Evolutionary conservation across 2,329 filamentous ascomycete genomes (phyloP), one percentile per base, ranked within the genome.

Genomic region (Fusarium fujikuroi): DNA sequence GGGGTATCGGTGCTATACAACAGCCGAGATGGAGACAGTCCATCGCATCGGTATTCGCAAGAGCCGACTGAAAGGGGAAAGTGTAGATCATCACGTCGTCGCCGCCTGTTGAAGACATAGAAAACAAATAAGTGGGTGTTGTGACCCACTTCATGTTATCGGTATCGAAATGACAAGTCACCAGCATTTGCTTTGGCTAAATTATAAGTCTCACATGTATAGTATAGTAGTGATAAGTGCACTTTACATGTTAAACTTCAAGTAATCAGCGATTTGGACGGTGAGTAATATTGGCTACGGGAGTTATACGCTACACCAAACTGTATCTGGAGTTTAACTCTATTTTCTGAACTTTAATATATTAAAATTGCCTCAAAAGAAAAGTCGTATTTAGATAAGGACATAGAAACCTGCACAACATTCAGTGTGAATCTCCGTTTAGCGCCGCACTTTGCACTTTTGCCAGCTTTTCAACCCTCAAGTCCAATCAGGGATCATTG

Each of bases 301-400:
- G 19, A 30, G 18, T 49, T 16, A 30, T 9, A 47, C 2, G 28
- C 14, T 14, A 1, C 11, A 50, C 23, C 1, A 2, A n/a, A 23
- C 15, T n/a, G 1, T 23, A 50, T 50, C 21, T 14, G 1, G 5
- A 50, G 28, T 16, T 32, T 50, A 49, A 32, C 46, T 23, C 21
- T 50, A 23, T 32, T 32, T 3, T 18, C 1, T 49, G 15, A 32
- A 18, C 21, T 30, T 18, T 3, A 9, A 32, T 15, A 28, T 9
- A 46, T 46, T 14, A 14, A 7, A 3, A 0, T 8, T 19, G 5
- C 23, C 11, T 14, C 0, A 9, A 14, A 46, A 1, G 8, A 3
- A 2, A 12, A 3, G 1, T 9, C 23, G 7, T 2, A 1, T 9
- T 9, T 44, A 0, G 10, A 25, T 18, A 12, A 3, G 7, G 6